Percentiles rank a stretch among this genome's conserved stretches.
These are phyloP conservation scores for Alternaria ventricosa DNA, from an alignment of 2,329 filamentous ascomycete genomes.

Conservation along the genomic window DNA sequence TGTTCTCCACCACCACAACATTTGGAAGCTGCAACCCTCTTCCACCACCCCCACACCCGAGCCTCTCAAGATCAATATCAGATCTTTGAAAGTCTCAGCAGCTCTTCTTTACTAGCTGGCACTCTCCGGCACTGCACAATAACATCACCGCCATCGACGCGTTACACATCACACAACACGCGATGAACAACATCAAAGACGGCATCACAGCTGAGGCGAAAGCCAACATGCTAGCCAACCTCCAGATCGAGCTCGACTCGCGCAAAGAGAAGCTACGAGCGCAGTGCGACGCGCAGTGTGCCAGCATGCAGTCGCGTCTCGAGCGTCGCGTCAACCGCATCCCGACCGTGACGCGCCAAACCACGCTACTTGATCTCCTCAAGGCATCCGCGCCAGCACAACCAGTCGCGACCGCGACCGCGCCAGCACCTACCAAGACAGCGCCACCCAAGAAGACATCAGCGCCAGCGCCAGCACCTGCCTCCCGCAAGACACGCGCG, in stretches of 20 bases:
- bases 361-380: slow-evolving; percentile 82
- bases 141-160: slow-evolving; percentile 17
- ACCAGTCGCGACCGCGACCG: slow-evolving; percentile 7
- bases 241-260: slow-evolving; percentile 70
- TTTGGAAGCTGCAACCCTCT: neutral
- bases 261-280: slow-evolving; percentile 85
- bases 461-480: slow-evolving; percentile 2
- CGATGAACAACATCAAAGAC: slow-evolving; percentile 26
- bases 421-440: slow-evolving; percentile 15
- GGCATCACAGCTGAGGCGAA: slow-evolving; percentile 45
- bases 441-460: slow-evolving; percentile 18
- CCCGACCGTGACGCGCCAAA: slow-evolving; percentile 76
- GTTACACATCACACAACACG: slow-evolving; percentile 19
- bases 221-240: slow-evolving; percentile 37
- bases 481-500: slow-evolving; percentile 16
- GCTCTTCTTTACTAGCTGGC: neutral
- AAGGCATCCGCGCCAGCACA: slow-evolving; percentile 37
- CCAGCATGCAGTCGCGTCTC: slow-evolving; percentile 82
- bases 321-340: slow-evolving; percentile 95
- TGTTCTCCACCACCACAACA: slow-evolving; percentile 3
- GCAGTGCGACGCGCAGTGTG: slow-evolving; percentile 87
- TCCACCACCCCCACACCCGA: neutral
- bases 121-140: neutral
- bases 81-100: neutral
- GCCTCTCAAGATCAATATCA: neutral